A percentile compares a stretch with the other conserved stretches of the same genome.
phyloP scores from a whole-genome alignment of 2,329 filamentous ascomycete species.

The Aspergillus quadricinctus region DNA sequence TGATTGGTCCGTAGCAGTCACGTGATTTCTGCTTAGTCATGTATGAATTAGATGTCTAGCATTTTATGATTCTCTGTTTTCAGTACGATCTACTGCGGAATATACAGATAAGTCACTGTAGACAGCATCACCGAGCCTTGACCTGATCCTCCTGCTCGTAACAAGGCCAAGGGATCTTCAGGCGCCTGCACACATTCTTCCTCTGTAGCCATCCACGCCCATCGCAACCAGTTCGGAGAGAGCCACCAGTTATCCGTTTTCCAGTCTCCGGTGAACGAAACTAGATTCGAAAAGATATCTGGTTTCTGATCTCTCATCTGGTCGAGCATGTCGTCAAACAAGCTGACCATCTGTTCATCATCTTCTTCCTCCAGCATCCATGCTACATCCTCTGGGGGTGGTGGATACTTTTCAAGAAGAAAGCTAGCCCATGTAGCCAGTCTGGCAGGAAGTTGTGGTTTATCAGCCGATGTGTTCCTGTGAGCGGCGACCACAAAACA shows the following conservation, averaged over 20 bases:
- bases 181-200: conserved; percentile 36
- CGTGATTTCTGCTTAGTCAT: conserved; percentile 26
- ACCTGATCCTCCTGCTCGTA: conserved; percentile 14
- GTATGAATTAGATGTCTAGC: neutral
- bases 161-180: conserved; percentile 30
- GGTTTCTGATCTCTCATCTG: conserved; percentile 10
- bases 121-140: conserved; percentile 20
- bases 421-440: conserved; percentile 35
- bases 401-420: conserved; percentile 30
- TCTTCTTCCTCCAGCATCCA: conserved; percentile 29
- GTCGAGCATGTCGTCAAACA: conserved; percentile 22
- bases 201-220: conserved; percentile 41
- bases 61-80: neutral
- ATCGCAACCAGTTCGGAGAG: conserved; percentile 36
- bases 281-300: conserved; percentile 11
- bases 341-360: conserved; percentile 18
- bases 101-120: conserved; percentile 34
- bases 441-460: conserved; percentile 26
- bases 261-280: conserved; percentile 17
- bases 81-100: conserved; percentile 23
- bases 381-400: conserved; percentile 26
- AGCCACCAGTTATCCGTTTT: conserved; percentile 32
- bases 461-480: conserved; percentile 7
- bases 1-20: conserved; percentile 32
- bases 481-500: conserved; percentile 30